Evolutionary conservation across 371 early-diverging fungal species (phyloP), one percentile per base, ranked within the genome.

Genomic region (Saksenaea oblongispora): DNA sequence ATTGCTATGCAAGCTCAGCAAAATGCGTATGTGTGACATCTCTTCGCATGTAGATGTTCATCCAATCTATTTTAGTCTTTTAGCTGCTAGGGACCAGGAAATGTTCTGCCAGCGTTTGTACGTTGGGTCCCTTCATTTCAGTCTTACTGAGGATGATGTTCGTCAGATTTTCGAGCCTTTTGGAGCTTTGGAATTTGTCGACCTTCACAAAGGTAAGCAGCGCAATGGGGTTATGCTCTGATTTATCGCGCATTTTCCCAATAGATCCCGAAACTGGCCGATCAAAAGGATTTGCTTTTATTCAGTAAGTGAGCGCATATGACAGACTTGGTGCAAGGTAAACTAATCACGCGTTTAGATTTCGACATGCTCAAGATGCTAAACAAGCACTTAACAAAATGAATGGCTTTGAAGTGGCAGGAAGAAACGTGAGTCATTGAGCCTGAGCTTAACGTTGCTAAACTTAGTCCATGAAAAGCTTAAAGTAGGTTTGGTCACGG

Each of bases 201-300:
- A 88, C 51, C 75, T 97, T 54, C 89, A 91, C 67, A 86, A 83
- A 74, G 82, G 76, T 76, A 75, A 54, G n/a, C 24, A 22, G 7
- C 17, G 3, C 7, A 28, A n/a, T 61, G 1, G 14, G 58, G 51
- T 24, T 37, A 22, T 5, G 47, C 37, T 8, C 10, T 47, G 37
- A 39, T 64, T 58, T 36, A 34, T 39, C 37, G 36, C 15, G 63
- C 22, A 28, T 15, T 35, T 10, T 28, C 13, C 13, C 22, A 8
- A 14, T 68, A 76, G 94, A 92, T 72, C 76, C 84, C 0, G 93
- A 90, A 54, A 92, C 93, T 3, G 93, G 93, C n/a, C 82, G 87
- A 58, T 89, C 92, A 3, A 87, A 88, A 65, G 96, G 96, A n/a
- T 92, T 87, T 68, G 97, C 92, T 15, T 95, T 93, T 82, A 89